Base-by-base conservation (phyloP, 768 basidiomycete genomes). In the Megacollybia marginata region DNA sequence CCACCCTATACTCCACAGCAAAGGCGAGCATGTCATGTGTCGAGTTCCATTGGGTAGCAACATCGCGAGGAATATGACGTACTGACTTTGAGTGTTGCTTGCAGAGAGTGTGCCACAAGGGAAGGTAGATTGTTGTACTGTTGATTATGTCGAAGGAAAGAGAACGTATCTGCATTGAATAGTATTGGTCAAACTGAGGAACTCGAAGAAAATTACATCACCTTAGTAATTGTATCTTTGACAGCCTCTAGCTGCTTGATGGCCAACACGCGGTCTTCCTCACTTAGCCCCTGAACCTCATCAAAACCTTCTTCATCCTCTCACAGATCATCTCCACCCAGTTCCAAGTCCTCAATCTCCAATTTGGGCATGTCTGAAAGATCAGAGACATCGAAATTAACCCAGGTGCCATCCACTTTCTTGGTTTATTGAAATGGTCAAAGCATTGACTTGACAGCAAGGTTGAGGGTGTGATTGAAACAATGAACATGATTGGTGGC, bases 21-120 rank as follows among this genome's bases (percentile, higher is more conserved):
- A 59, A 58, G 2, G 52, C 16, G 1, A 64, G 47, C 61, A 66
- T 63, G 33, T 62, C 52, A 44, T 44, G 62, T 2, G 60, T 64
- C 2, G 59, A 64, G 23, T 63, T 65, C 63, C 61, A 65, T 1
- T 57, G 48, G 1, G 62, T 65, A 0, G 42, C 12, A 2, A 67
- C 57, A 51, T 68, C 59, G 0, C 54, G 36, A 2, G 59, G 63
- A 38, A 66, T 52, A 4, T 46, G 18, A 0, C 47, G 52, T 0
- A 19, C 10, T 0, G 32, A 5, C 6, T 57, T 35, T 3, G 49
- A 13, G 1, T 34, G 20, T 6, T 51, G 13, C 1, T 33, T 28
- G 9, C 57, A 38, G 4, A 45, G 35, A 0, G 9, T 1, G 0
- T 42, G 32, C 63, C 66, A 68, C 0, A 33, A 35, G 0, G 61